phyloP scores from a whole-genome alignment of 2,329 filamentous ascomycete genomes.

The Alternaria gansuensis region DNA sequence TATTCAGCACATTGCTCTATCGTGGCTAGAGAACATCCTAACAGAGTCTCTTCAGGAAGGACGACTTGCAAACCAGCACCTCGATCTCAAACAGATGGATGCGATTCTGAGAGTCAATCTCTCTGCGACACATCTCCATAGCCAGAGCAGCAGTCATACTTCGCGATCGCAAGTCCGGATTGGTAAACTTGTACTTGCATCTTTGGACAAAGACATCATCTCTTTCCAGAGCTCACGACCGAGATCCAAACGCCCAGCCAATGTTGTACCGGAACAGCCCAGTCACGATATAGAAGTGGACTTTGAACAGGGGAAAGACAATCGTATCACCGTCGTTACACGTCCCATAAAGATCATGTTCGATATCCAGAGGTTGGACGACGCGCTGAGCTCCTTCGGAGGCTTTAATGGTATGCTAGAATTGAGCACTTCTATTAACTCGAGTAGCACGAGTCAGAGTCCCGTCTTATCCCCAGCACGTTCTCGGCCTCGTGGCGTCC shows the following conservation, averaged over 20 bases:
- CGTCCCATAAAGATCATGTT: slow-evolving; percentile 78
- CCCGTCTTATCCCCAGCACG: slow-evolving; percentile 45
- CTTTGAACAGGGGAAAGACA: slow-evolving; percentile 42
- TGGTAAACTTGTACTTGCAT: slow-evolving; percentile 59
- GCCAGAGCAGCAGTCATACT: slow-evolving; percentile 27
- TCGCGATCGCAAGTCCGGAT: slow-evolving; percentile 42
- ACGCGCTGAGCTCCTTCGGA: slow-evolving; percentile 87
- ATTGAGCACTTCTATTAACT: slow-evolving; percentile 83
- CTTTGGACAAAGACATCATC: slow-evolving; percentile 60
- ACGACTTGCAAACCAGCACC: slow-evolving; percentile 12
- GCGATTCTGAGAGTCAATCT: slow-evolving; percentile 42
- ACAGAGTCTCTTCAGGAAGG: slow-evolving; percentile 34
- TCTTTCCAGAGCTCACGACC: slow-evolving; percentile 56
- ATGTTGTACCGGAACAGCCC: slow-evolving; percentile 35
- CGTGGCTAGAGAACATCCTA: slow-evolving; percentile 45
- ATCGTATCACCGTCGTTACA: slow-evolving; percentile 71
- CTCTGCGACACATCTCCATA: slow-evolving; percentile 37
- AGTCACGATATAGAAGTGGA: slow-evolving; percentile 48
- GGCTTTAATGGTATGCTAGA: slow-evolving; percentile 91
- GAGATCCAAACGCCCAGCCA: slow-evolving; percentile 38
- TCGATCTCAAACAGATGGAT: slow-evolving; percentile 40
- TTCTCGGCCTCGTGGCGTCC: slow-evolving; percentile 60
- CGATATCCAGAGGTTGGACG: slow-evolving; percentile 82
- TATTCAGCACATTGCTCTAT: slow-evolving; percentile 41
- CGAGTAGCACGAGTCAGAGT: slow-evolving; percentile 65